Evolutionary conservation across 2,329 filamentous ascomycete species (phyloP).

Genomic region (Pezizomycotina sp.): DNA sequence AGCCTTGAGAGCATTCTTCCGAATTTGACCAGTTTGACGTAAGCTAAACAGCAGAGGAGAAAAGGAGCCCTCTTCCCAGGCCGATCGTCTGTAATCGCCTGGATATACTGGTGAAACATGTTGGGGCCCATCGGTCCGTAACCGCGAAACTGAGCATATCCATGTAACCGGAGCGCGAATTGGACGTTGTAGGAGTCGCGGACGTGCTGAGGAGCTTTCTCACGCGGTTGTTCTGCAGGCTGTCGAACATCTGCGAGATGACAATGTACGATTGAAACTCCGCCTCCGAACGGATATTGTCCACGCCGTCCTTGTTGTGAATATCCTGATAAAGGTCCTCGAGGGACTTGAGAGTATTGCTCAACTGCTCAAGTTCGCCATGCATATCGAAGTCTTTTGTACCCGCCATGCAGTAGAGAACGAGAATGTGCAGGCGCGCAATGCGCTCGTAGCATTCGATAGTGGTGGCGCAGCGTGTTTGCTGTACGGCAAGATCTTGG

Average conservation of each 20-base stretch:
- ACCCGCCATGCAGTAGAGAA: constrained; percentile 46
- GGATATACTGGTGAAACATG: constrained; percentile 13
- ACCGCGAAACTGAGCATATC: constrained; percentile 10
- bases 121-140: constrained; percentile 14
- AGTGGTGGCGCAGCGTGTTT: constrained; percentile 37
- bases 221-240: constrained; percentile 10
- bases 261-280: constrained; percentile 18
- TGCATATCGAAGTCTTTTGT: constrained; percentile 41
- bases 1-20: no score
- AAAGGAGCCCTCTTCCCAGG: constrained; percentile 18
- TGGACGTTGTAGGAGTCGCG: no score
- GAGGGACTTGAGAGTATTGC: constrained; percentile 47
- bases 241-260: constrained; percentile 14
- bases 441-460: constrained; percentile 51
- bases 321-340: constrained; percentile 48
- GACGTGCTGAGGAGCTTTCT: constrained; percentile 10
- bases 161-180: constrained; percentile 11
- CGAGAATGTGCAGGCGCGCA: constrained; percentile 48
- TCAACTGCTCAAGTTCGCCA: constrained; percentile 51
- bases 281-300: no score
- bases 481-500: constrained; percentile 50
- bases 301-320: constrained; percentile 11
- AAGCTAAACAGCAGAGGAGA: constrained; percentile 11
- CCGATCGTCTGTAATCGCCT: constrained; percentile 16
- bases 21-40: not conserved